Conservation (phyloP, 768 basidiomycete genomes). For the Pleurotus platypus region DNA sequence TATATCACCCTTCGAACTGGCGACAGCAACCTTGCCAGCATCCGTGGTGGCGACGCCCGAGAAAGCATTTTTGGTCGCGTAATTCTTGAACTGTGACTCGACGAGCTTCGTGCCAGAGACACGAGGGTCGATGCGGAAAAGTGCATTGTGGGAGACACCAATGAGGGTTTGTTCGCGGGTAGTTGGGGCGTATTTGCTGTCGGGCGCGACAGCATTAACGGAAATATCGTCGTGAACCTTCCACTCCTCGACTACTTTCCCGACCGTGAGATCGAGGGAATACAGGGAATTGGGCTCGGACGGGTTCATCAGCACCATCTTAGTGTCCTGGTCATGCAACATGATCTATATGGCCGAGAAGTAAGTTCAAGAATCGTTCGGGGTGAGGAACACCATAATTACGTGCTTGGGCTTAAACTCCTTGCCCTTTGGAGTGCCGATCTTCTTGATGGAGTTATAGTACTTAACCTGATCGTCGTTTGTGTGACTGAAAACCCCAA, state of each 20-base stretch:
- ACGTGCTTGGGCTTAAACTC: conserved; percentile 86
- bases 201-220: conserved; percentile 88
- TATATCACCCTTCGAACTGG: conserved; percentile 95
- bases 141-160: conserved; percentile 88
- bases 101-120: conserved; percentile 91
- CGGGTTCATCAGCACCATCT: conserved; percentile 92
- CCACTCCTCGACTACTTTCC: conserved; percentile 98
- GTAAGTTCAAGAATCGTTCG: neutral
- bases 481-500: conserved; percentile 84
- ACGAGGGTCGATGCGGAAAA: conserved; percentile 98
- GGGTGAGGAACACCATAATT: conserved; percentile 14
- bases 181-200: conserved; percentile 92
- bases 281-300: conserved; percentile 77
- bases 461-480: conserved; percentile 75
- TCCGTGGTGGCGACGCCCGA: conserved; percentile 89
- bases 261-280: conserved; percentile 89
- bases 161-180: conserved; percentile 91
- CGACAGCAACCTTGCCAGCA: conserved; percentile 84
- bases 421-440: conserved; percentile 77
- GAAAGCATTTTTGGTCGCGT: conserved; percentile 92
- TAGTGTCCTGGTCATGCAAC: conserved; percentile 94
- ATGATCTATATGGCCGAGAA: conserved; percentile 59
- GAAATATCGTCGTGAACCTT: conserved; percentile 88
- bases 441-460: conserved; percentile 80
- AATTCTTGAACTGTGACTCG: conserved; percentile 94